These are phyloP conservation scores for Hymenoscyphus scutula DNA, from an alignment of 2,329 filamentous ascomycete genomes.

Conservation along the genomic window DNA sequence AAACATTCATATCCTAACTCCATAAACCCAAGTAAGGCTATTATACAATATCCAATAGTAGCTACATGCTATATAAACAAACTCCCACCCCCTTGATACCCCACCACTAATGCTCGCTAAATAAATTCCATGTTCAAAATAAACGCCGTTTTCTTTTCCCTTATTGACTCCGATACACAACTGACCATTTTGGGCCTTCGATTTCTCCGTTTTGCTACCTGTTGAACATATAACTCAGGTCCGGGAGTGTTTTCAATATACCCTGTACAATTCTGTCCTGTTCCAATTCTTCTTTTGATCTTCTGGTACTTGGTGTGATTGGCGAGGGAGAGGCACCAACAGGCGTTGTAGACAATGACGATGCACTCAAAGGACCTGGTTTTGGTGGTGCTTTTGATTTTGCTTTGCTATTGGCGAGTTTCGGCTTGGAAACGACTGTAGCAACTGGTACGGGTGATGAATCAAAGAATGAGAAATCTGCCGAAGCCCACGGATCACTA, in stretches of 20 bases:
- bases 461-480: constrained; percentile 40
- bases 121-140: background rate
- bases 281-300: constrained; percentile 31
- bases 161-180: background rate
- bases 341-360: background rate
- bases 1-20: background rate
- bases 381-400: constrained; percentile 4
- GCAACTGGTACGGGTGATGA: constrained; percentile 13
- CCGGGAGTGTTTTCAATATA: constrained; percentile 36
- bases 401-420: background rate
- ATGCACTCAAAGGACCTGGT: constrained; percentile 6
- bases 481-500: constrained; percentile 36
- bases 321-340: background rate
- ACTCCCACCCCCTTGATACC: background rate
- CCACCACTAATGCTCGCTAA: background rate
- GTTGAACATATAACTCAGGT: constrained; percentile 39
- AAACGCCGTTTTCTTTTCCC: background rate
- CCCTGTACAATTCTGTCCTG: constrained; percentile 35
- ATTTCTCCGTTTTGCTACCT: constrained; percentile 17
- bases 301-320: constrained; percentile 12
- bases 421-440: constrained; percentile 13
- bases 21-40: background rate
- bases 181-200: background rate
- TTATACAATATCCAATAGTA: constrained; percentile 13
- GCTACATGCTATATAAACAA: background rate